These are phyloP conservation scores for Trichoderma aggressivum DNA, from an alignment of 2,329 filamentous ascomycete genomes.

Conservation along the genomic window DNA sequence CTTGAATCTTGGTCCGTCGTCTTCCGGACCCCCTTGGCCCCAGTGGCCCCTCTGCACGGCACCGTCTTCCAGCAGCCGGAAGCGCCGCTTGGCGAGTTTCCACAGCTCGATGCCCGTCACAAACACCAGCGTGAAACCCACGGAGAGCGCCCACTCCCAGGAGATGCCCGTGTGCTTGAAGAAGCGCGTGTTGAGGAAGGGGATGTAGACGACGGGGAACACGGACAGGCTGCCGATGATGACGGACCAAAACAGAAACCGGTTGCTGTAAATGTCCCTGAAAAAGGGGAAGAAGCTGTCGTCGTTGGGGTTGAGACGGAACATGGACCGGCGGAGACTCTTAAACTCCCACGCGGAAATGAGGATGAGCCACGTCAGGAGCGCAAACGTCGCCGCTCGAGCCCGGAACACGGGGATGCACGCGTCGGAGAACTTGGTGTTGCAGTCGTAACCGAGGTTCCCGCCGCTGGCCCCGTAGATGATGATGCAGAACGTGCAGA, in stretches of 20 bases:
- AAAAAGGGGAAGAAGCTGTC: conserved; percentile 51
- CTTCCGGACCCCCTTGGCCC: conserved; percentile 51
- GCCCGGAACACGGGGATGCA: conserved; percentile 65
- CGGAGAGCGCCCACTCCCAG: conserved; percentile 72
- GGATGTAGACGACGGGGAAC: conserved; percentile 70
- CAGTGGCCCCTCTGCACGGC: conserved; percentile 49
- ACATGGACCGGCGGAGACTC: conserved; percentile 67
- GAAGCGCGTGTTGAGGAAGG: conserved; percentile 63
- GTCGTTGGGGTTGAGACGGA: conserved; percentile 59
- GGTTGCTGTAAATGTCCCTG: conserved; percentile 65
- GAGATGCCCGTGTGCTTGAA: conserved; percentile 69
- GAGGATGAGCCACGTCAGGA: conserved; percentile 70
- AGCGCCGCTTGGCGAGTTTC: conserved; percentile 64
- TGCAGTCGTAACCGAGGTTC: conserved; percentile 60
- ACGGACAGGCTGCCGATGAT: conserved; percentile 58
- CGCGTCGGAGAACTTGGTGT: conserved; percentile 52
- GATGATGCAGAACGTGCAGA: conserved; percentile 63
- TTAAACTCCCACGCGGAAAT: conserved; percentile 78
- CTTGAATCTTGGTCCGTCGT: conserved; percentile 43
- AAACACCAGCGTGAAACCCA: conserved; percentile 62
- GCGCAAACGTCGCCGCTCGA: conserved; percentile 69
- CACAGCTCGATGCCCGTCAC: conserved; percentile 66
- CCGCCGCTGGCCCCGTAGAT: conserved; percentile 55
- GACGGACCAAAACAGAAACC: conserved; percentile 67
- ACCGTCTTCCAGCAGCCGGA: conserved; percentile 50